Conservation (phyloP, 495 filamentous ascomycete species). For the Saxophila tyrrhenica region DNA sequence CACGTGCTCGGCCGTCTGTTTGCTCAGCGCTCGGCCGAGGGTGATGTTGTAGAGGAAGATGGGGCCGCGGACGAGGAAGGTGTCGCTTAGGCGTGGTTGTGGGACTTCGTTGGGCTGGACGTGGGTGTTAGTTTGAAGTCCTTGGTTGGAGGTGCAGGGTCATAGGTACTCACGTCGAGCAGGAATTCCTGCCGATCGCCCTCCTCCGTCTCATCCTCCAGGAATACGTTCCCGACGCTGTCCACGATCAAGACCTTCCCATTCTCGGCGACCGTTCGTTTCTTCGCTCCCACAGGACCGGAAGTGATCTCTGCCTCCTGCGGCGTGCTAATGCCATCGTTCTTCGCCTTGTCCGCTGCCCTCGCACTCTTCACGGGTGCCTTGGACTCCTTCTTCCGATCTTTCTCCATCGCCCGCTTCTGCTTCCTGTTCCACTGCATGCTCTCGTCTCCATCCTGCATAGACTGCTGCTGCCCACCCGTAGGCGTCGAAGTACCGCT, state of each 20-base stretch:
- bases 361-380: constrained; percentile 33
- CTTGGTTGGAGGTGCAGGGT: neutral
- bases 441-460: constrained; percentile 27
- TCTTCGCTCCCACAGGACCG: constrained; percentile 56
- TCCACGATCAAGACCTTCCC: constrained; percentile 92
- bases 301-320: constrained; percentile 26
- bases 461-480: constrained; percentile 31
- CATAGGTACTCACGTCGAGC: constrained; percentile 53
- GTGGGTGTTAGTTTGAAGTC: no score
- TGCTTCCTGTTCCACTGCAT: constrained; percentile 70
- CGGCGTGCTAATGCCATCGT: constrained; percentile 29
- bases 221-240: constrained; percentile 76
- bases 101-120: constrained; percentile 33
- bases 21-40: constrained; percentile 25
- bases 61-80: constrained; percentile 33
- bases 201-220: constrained; percentile 81
- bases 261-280: constrained; percentile 81
- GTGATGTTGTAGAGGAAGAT: constrained; percentile 29
- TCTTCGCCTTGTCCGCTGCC: constrained; percentile 37
- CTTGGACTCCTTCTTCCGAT: constrained; percentile 55
- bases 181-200: constrained; percentile 71
- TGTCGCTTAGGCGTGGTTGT: constrained; percentile 30
- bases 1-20: constrained; percentile 11
- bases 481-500: constrained; percentile 30
- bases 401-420: constrained; percentile 75